Base-by-base conservation (phyloP, 495 filamentous ascomycete genomes). In the Talaromyces wortmannii region DNA sequence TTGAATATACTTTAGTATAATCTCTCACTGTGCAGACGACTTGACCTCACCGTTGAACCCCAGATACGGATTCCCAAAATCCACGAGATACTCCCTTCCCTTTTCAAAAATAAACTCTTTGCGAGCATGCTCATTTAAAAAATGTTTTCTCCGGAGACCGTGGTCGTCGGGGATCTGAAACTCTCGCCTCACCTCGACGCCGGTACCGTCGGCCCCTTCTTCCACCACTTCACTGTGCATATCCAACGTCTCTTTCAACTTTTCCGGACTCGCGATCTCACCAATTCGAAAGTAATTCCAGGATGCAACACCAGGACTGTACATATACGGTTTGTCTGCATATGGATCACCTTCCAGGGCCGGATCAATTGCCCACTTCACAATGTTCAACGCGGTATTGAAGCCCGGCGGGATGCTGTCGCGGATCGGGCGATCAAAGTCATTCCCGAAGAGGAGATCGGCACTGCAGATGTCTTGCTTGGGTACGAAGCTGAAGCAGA, bases 21-120 rank as follows among this genome's bases (percentile, higher is more conserved):
- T 6, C 31, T 17, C 10, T 44, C 11, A 32, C 5, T 48, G 23
- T 50, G 31, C 31, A 50, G n/a, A 43, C 56, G 13, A 23, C 18
- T 6, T 3, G 40, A 45, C 18, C 18, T 6, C 17, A 85, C 83
- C 78, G 63, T 83, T 84, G 62, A 97, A 95, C 66, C 91, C 87
- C 44, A 98, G 64, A 74, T 92, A 96, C n/a, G 85, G 83, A 63
- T 96, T 97, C 61, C 84, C 94, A 69, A 98, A 97, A 68, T 97
- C 92, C 45, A 82, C 79, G 30, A 75, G 69, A 67, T 95, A 96
- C 48, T 78, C 70, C 57, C 83, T 70, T 1, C 80, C 84, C 42
- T 64, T 63, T 55, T 85, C 82, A 69, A 85, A 86, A 1, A 64
- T 71, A 63, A 83, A 85, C 4, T 60, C 62, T 59, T 76, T 70